Percentiles rank a stretch among this genome's conserved stretches.
Evolutionary conservation across 2,329 filamentous ascomycete genomes (phyloP).

Genomic region (Cordyceps cicadae): DNA sequence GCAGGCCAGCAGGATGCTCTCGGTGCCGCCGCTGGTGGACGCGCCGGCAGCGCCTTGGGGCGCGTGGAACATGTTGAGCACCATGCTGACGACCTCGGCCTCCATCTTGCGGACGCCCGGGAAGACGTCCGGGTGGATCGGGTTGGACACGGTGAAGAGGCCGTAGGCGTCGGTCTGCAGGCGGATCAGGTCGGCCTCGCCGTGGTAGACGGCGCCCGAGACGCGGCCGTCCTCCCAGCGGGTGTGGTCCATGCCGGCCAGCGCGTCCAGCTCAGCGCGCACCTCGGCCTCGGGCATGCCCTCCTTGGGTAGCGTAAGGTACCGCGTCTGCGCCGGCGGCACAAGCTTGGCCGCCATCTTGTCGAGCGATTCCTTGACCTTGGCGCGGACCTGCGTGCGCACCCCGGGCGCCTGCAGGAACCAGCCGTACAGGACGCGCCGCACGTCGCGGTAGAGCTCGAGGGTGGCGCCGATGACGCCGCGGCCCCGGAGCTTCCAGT

Average conservation of each 20-base stretch:
- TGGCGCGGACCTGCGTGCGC: conserved; percentile 72
- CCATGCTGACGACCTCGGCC: conserved; percentile 95
- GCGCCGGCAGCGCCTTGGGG: conserved; percentile 80
- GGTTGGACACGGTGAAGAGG: conserved; percentile 90
- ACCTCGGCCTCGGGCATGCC: conserved; percentile 76
- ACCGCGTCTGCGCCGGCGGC: conserved; percentile 61
- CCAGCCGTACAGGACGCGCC: conserved; percentile 69
- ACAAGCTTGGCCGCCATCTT: conserved; percentile 82
- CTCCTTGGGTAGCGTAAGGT: conserved; percentile 70
- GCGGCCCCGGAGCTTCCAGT: conserved; percentile 81
- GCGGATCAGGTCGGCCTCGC: conserved; percentile 70
- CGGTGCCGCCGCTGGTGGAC: conserved; percentile 86
- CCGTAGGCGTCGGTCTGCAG: conserved; percentile 90
- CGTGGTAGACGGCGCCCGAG: conserved; percentile 92
- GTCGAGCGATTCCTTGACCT: conserved; percentile 69
- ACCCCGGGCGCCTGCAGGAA: conserved; percentile 85
- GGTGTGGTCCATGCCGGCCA: conserved; percentile 85
- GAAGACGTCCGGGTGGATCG: conserved; percentile 96
- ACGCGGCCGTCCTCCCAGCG: conserved; percentile 95
- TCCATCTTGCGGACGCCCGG: conserved; percentile 99
- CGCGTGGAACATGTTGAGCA: conserved; percentile 79
- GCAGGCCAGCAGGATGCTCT: conserved; percentile 95
- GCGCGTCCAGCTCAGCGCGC: conserved; percentile 65
- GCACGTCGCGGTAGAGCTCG: conserved; percentile 64
- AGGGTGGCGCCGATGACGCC: conserved; percentile 71